A percentile compares a stretch with the other conserved stretches of the same genome.
phyloP scores from a whole-genome alignment of 345 rosid genomes.

The Eucalyptus marginata region DNA sequence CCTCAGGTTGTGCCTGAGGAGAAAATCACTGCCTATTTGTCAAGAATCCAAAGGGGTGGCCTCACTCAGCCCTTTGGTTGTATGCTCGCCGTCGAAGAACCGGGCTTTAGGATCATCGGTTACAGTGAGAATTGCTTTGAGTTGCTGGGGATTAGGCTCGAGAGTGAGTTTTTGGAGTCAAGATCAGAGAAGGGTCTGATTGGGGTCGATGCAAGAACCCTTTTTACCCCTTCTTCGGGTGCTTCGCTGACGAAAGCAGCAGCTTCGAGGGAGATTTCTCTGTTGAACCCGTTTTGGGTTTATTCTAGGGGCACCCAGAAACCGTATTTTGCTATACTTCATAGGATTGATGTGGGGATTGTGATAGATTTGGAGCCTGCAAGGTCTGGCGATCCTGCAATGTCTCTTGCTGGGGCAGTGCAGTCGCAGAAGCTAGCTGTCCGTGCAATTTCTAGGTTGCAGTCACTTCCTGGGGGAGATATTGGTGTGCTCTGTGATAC shows the following conservation, averaged over 20 bases:
- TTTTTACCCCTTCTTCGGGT: conserved; percentile 42
- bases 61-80: conserved; percentile 75
- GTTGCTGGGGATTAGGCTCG: conserved; percentile 37
- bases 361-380: conserved; percentile 90
- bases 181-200: conserved; percentile 37
- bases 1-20: conserved; percentile 45
- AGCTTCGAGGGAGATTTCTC: conserved; percentile 48
- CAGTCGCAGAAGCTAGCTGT: conserved; percentile 87
- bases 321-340: conserved; percentile 75
- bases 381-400: conserved; percentile 35
- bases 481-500: conserved; percentile 74
- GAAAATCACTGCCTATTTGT: conserved; percentile 50
- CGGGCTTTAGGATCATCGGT: conserved; percentile 41
- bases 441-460: conserved; percentile 72
- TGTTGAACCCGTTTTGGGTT: conserved; percentile 65
- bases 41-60: conserved; percentile 79
- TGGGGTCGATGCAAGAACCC: conserved; percentile 59
- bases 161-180: conserved; percentile 31
- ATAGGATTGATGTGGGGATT: conserved; percentile 64
- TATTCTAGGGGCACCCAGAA: conserved; percentile 40
- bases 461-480: conserved; percentile 75
- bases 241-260: conserved; percentile 60
- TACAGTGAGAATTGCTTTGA: conserved; percentile 64
- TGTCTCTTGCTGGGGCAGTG: conserved; percentile 67
- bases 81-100: conserved; percentile 54